Conservation (phyloP, 2,329 filamentous ascomycete genomes). For the Aspergillus thermomutatus region DNA sequence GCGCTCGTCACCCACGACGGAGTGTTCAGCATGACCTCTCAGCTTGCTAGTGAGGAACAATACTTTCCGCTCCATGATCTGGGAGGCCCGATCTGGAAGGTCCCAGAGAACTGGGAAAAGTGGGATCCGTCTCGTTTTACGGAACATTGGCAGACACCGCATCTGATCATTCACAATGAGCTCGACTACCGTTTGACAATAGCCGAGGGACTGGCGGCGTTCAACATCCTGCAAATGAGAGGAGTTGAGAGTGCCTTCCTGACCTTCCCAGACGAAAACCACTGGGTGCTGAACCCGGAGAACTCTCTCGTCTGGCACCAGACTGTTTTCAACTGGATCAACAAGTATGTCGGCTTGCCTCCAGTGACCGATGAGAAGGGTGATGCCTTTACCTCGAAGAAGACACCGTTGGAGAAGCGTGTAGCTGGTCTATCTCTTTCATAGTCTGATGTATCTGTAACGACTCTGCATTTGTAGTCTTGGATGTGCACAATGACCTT, state of each 20-base stretch:
- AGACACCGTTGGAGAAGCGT: slow-evolving; percentile 6
- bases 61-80: slow-evolving; percentile 56
- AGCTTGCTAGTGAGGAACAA: slow-evolving; percentile 50
- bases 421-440: slow-evolving; percentile 21
- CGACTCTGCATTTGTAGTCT: neutral
- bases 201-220: slow-evolving; percentile 77
- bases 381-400: slow-evolving; percentile 4
- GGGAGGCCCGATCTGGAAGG: slow-evolving; percentile 49
- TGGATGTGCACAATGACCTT: neutral
- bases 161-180: slow-evolving; percentile 86
- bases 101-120: slow-evolving; percentile 49
- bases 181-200: slow-evolving; percentile 86
- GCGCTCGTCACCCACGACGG: slow-evolving; percentile 56
- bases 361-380: slow-evolving; percentile 36
- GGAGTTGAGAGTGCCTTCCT: slow-evolving; percentile 74
- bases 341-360: slow-evolving; percentile 54
- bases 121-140: slow-evolving; percentile 58
- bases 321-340: slow-evolving; percentile 76
- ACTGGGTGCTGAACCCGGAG: slow-evolving; percentile 87
- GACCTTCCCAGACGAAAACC: slow-evolving; percentile 76
- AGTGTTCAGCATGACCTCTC: slow-evolving; percentile 43
- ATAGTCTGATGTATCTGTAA: neutral
- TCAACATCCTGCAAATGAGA: slow-evolving; percentile 76
- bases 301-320: slow-evolving; percentile 89
- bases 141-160: slow-evolving; percentile 76